phyloP scores from a whole-genome alignment of 1,284 basidiomycete genomes.

The Coniferiporia sulphurascens region DNA sequence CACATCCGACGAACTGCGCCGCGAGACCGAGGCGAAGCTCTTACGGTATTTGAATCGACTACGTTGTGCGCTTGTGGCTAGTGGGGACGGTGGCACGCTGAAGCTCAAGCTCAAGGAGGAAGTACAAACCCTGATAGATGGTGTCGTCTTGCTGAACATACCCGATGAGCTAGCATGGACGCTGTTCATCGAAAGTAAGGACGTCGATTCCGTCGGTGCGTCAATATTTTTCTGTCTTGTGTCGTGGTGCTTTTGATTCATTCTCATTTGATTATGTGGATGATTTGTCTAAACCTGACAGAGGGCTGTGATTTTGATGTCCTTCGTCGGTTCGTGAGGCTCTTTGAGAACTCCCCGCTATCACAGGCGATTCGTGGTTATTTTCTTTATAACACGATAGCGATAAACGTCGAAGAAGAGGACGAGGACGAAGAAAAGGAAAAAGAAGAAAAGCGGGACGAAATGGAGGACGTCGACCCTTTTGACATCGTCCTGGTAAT shows the following conservation, averaged over 20 bases:
- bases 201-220: slow-evolving; percentile 67
- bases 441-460: slow-evolving; percentile 27
- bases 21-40: slow-evolving; percentile 66
- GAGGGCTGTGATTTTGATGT: slow-evolving; percentile 60
- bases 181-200: slow-evolving; percentile 71
- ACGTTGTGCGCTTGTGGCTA: slow-evolving; percentile 48
- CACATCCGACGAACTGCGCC: slow-evolving; percentile 68
- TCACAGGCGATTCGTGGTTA: slow-evolving; percentile 64
- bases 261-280: no score
- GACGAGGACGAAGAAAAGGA: slow-evolving; percentile 30
- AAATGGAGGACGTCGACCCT: slow-evolving; percentile 35
- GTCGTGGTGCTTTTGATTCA: background rate
- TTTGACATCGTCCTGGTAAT: slow-evolving; percentile 52
- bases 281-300: slow-evolving; percentile 24
- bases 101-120: slow-evolving; percentile 60
- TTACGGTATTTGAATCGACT: slow-evolving; percentile 57
- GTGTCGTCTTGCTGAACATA: slow-evolving; percentile 70
- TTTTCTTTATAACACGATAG: slow-evolving; percentile 56
- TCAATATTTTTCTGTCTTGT: slow-evolving; percentile 13
- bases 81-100: slow-evolving; percentile 35
- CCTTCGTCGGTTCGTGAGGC: slow-evolving; percentile 58
- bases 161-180: slow-evolving; percentile 79
- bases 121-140: slow-evolving; percentile 65
- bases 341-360: slow-evolving; percentile 64
- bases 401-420: slow-evolving; percentile 37